Percentiles rank a stretch among this genome's conserved stretches.
These are phyloP conservation scores for Scedosporium aurantiacum DNA, from an alignment of 2,329 filamentous ascomycete genomes.

Conservation along the genomic window DNA sequence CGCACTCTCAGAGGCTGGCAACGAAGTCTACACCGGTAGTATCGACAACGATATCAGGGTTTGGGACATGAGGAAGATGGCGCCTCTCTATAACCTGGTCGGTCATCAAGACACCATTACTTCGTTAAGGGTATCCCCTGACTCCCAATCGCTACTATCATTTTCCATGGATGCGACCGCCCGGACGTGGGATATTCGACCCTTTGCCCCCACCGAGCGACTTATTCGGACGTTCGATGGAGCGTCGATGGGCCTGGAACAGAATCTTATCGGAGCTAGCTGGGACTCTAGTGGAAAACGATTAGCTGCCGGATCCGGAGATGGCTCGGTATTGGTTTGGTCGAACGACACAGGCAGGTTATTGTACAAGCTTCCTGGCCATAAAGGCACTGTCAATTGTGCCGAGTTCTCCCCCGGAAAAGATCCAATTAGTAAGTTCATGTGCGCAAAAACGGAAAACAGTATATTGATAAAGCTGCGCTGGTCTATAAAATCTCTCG, in stretches of 20 bases:
- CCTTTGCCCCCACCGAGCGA: slow-evolving; percentile 82
- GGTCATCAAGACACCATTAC: slow-evolving; percentile 91
- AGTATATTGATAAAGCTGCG: too few relatives aligned
- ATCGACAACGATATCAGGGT: slow-evolving; percentile 97
- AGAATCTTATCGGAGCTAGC: slow-evolving; percentile 80
- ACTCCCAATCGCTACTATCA: slow-evolving; percentile 80
- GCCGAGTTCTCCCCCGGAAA: slow-evolving; percentile 78
- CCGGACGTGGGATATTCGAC: slow-evolving; percentile 89
- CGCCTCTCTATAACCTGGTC: slow-evolving; percentile 73
- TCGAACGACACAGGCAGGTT: slow-evolving; percentile 80
- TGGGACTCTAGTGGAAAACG: slow-evolving; percentile 82
- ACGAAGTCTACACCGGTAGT: slow-evolving; percentile 86
- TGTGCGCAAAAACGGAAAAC: neutral
- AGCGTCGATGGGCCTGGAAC: slow-evolving; percentile 77
- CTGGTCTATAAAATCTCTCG: too few relatives aligned
- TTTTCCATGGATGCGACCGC: slow-evolving; percentile 92
- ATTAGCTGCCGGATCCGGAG: slow-evolving; percentile 80
- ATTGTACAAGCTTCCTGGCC: slow-evolving; percentile 87
- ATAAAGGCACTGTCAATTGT: slow-evolving; percentile 91
- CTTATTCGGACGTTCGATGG: slow-evolving; percentile 84
- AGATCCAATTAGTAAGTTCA: slow-evolving; percentile 73
- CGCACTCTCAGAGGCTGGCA: slow-evolving; percentile 84
- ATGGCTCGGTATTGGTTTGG: slow-evolving; percentile 88
- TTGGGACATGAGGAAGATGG: slow-evolving; percentile 91
- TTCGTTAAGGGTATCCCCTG: slow-evolving; percentile 81